Conservation (phyloP, 1,284 basidiomycete species). For the Omphalotus olearius region DNA sequence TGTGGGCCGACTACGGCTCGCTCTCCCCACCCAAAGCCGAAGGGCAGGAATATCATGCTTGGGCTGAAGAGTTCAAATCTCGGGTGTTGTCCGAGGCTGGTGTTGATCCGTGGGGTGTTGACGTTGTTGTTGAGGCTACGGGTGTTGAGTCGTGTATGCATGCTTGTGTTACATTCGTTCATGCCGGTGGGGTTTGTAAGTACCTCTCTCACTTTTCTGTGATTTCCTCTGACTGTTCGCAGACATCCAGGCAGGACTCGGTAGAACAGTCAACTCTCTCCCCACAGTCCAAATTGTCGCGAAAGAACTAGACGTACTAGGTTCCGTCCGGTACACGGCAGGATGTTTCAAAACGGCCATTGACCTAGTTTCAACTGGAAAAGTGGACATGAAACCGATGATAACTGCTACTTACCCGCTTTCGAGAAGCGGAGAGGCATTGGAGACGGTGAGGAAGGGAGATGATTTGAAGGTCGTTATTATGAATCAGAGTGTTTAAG, state of each 20-base stretch:
- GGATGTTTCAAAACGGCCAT: conserved; percentile 20
- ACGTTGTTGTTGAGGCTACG: conserved; percentile 56
- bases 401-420: conserved; percentile 17
- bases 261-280: conserved; percentile 16
- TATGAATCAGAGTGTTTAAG: conserved; percentile 16
- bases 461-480: conserved; percentile 20
- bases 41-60: conserved; percentile 26
- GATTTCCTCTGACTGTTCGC: neutral
- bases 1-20: conserved; percentile 51
- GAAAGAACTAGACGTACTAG: conserved; percentile 19
- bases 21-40: conserved; percentile 39
- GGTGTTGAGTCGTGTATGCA: conserved; percentile 49
- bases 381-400: conserved; percentile 16
- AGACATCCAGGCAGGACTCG: conserved; percentile 20
- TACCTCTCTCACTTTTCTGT: neutral
- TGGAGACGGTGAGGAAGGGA: conserved; percentile 18
- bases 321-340: conserved; percentile 18
- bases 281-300: conserved; percentile 18
- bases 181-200: conserved; percentile 18
- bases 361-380: conserved; percentile 16
- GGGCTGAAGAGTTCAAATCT: conserved; percentile 15
- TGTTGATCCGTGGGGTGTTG: conserved; percentile 35
- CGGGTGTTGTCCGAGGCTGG: conserved; percentile 14
- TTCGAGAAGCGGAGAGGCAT: conserved; percentile 16
- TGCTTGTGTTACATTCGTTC: conserved; percentile 17